phyloP scores from a whole-genome alignment of 176 grass and related monocot species.

The Tillandsia fasciculata region DNA sequence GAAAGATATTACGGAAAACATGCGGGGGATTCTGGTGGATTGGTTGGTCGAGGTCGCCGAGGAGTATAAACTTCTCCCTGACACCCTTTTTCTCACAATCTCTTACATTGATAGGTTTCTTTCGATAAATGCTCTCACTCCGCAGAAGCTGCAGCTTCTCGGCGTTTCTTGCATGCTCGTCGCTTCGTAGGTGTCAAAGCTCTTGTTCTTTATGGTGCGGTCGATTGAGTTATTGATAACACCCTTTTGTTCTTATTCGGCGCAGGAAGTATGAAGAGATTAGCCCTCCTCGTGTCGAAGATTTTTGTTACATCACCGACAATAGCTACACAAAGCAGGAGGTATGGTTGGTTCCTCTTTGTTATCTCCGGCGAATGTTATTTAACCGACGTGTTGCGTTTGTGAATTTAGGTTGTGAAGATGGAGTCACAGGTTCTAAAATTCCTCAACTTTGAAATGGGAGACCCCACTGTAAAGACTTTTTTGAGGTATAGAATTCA shows the following conservation, averaged over 20 bases:
- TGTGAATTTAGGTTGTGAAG: conserved; percentile 32
- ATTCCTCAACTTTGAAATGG: conserved; percentile 34
- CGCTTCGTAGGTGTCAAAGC: conserved; percentile 35
- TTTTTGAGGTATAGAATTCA: conserved; percentile 30
- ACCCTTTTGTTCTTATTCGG: not conserved
- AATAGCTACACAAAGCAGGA: conserved; percentile 41
- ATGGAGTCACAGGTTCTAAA: conserved; percentile 49
- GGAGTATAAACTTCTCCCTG: conserved; percentile 37
- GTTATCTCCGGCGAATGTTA: not conserved
- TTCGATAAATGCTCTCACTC: conserved; percentile 8
- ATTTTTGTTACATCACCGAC: conserved; percentile 28
- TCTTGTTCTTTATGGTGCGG: not conserved
- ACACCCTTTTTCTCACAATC: conserved; percentile 38
- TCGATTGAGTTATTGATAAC: not conserved
- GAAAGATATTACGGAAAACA: conserved; percentile 22
- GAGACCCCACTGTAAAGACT: conserved; percentile 37
- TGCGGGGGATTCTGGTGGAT: conserved; percentile 44
- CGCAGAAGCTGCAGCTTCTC: conserved; percentile 39
- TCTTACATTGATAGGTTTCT: conserved; percentile 47
- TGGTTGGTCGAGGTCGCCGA: conserved; percentile 45
- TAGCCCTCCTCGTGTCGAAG: conserved; percentile 13
- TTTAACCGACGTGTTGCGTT: not conserved
- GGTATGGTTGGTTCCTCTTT: conserved; percentile 4
- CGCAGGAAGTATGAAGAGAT: conserved; percentile 61
- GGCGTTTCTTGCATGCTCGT: conserved; percentile 35